Base-by-base conservation (phyloP, 768 basidiomycete species). In the Naganishia onofrii region DNA sequence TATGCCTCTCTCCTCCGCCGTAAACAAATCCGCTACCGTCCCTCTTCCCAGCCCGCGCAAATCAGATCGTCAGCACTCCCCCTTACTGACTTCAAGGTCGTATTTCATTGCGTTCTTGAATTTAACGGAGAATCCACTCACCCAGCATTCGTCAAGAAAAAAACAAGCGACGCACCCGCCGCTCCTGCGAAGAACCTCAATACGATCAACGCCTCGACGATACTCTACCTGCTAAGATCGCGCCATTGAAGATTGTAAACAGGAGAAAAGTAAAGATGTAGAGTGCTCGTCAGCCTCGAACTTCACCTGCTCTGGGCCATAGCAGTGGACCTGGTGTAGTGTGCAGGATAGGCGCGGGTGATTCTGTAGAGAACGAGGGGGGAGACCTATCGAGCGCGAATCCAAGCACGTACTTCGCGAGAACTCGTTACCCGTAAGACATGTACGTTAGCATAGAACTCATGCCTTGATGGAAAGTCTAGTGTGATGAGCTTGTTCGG, bases 171-270 rank as follows among this genome's bases (percentile, higher is more conserved):
- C 0, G 77, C 76, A 1, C 76, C 78, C 19, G 72, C 71, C 34
- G 74, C 58, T 1, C 81, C 81, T 26, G 77, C 76, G 36, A 81
- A 55, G 10, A 68, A 53, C 26, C 81, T 76, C 55, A 76, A 75
- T 52, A 78, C 75, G 48, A 80, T 70, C 9, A 79, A 29, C 63
- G 77, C 73, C 13, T 72, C 74, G 29, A 75, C 72, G n/a, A n/a
- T n/a, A 56, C 77, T 78, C 29, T 75, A 71, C 10, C 78, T 73
- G 12, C 79, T 73, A 10, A 78, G 21, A 71, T 76, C 1, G 77
- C 79, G 23, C 80, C 74, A 23, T 78, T 80, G 75, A 81, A 80
- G 54, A 80, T 66, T 53, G 74, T 74, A 71, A 76, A 81, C 31
- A 78, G 63, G 32, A 64, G 65, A 26, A 76, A 75, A 15, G 74